These are phyloP conservation scores for Lichtheimia hyalospora DNA, from an alignment of 371 early-diverging fungal species.

Conservation along the genomic window DNA sequence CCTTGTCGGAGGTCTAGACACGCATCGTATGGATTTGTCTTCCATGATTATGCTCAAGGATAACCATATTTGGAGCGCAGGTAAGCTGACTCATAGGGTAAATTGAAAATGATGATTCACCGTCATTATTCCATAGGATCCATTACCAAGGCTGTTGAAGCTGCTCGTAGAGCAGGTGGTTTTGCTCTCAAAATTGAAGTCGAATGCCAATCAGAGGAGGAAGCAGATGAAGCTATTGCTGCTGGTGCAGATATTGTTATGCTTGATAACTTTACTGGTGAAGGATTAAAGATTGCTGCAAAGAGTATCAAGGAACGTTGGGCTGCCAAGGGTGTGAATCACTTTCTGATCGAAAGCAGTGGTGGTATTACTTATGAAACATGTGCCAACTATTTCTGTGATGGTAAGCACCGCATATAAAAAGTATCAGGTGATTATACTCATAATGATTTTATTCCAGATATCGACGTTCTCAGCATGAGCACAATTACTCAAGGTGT, in stretches of 20 bases:
- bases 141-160: slow-evolving; percentile 85
- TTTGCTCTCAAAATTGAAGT: slow-evolving; percentile 97
- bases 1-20: slow-evolving; percentile 95
- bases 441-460: slow-evolving; percentile 28
- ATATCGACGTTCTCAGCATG: slow-evolving; percentile 92
- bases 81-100: slow-evolving; percentile 22
- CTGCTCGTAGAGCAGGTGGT: slow-evolving; percentile 83
- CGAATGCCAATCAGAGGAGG: slow-evolving; percentile 89
- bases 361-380: slow-evolving; percentile 94
- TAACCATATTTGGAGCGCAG: slow-evolving; percentile 95
- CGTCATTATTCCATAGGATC: too few species aligned
- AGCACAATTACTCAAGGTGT: slow-evolving; percentile 94
- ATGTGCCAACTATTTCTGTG: slow-evolving; percentile 77
- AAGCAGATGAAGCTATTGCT: slow-evolving; percentile 95
- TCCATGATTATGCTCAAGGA: slow-evolving; percentile 99
- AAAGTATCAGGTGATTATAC: too few species aligned
- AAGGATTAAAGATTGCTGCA: slow-evolving; percentile 65
- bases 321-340: slow-evolving; percentile 57
- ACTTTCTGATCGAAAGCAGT: slow-evolving; percentile 90
- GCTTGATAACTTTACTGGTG: slow-evolving; percentile 81
- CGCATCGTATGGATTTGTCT: slow-evolving; percentile 95
- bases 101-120: neutral
- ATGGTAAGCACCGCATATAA: slow-evolving; percentile 47
- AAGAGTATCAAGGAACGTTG: slow-evolving; percentile 75
- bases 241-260: slow-evolving; percentile 98